Conservation (phyloP, 2,329 filamentous ascomycete species). For the Aspergillus vadensis region DNA sequence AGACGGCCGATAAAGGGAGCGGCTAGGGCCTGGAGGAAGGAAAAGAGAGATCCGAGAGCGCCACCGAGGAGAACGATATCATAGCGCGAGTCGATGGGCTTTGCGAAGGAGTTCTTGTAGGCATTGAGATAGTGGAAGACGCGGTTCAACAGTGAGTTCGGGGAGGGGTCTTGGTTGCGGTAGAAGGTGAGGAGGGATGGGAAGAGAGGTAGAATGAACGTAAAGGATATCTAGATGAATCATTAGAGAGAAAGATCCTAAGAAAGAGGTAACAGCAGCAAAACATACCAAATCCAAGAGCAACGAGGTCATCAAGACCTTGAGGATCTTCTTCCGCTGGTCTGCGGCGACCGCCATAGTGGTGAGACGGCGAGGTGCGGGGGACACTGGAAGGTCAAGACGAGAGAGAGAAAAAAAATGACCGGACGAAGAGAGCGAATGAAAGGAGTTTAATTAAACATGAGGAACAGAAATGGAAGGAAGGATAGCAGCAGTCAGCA, state of each 20-base stretch:
- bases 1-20: constrained; percentile 87
- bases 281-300: constrained; percentile 79
- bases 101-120: constrained; percentile 91
- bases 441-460: constrained; percentile 14
- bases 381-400: not conserved
- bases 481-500: not conserved
- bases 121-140: constrained; percentile 83
- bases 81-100: constrained; percentile 92
- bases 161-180: constrained; percentile 70
- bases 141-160: constrained; percentile 71
- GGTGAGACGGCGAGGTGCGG: constrained; percentile 1
- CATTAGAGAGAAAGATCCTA: not conserved
- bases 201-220: constrained; percentile 95
- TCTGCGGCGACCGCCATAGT: constrained; percentile 42
- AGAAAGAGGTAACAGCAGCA: not conserved
- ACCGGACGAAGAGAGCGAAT: constrained; percentile 15
- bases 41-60: constrained; percentile 90
- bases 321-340: constrained; percentile 76
- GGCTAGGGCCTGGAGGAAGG: constrained; percentile 85
- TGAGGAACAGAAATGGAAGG: constrained; percentile 20
- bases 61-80: constrained; percentile 95
- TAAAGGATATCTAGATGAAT: constrained; percentile 82
- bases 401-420: constrained; percentile 16
- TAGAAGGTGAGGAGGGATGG: constrained; percentile 96
- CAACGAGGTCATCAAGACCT: constrained; percentile 84